Evolutionary conservation across 78 protist genomes (phyloP), one percentile per base, ranked within the genome.

Genomic region (Guillardia theta): DNA sequence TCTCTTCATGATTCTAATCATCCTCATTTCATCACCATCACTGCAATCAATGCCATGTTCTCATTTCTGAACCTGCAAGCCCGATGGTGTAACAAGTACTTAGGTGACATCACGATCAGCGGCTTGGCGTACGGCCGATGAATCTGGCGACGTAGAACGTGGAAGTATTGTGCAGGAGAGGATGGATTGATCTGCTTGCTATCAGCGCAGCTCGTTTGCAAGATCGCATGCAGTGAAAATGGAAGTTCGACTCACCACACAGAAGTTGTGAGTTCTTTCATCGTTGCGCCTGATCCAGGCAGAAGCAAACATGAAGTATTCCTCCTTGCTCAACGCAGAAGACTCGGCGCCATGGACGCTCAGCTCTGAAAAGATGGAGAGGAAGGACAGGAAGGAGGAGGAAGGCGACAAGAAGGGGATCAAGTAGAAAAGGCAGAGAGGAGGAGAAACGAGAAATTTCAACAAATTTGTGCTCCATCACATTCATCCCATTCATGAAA

Each of bases 141-240:
- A 41, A 97, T 70, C 95, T 98, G 99, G 58, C 99, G 88, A 21
- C 99, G 97, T 39, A 99, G 97, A 8, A 97, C 98, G 93, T 99
- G 99, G 99, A 97, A 99, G 97, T 96, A 99, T 87, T 99, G 97
- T 30, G 98, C 99, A 15, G 99, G 78, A 10, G 98, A 96, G 21
- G 98, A 64, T 87, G 94, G 93, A 97, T 97, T 98, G 95, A 93
- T 50, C 58, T 50, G 10, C 58, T 50, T 15, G 10, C 58, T 50
- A 10, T 50, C 58, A 19, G 30, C 15, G 10, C 15, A 10, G 15
- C 58, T 19, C 30, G 15, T 15, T 19, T 15, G 58, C 58, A 50
- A 10, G 15, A 10, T 19, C 58, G 58, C 58, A 58, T 8, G 70
- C 27, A 58, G 1, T 27, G 70, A 58, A 30, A 58, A 24, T 30